Evolutionary conservation across 805 yeast species (phyloP).

Genomic region (Kregervanrija fluxuum): DNA sequence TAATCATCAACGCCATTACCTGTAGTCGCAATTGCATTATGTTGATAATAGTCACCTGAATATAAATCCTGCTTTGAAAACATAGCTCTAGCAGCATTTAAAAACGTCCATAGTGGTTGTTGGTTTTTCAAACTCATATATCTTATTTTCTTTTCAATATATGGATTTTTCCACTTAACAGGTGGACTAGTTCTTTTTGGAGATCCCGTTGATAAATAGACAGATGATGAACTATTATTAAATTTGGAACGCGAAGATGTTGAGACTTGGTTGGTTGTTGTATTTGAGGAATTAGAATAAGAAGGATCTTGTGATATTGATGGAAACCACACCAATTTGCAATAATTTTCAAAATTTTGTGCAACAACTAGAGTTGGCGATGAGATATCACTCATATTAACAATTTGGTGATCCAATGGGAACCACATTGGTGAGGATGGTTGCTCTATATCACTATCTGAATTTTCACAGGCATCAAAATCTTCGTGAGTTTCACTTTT

Average conservation of each 20-base stretch:
- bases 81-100: constrained; percentile 46
- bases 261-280: constrained; percentile 2
- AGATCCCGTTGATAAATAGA: background rate
- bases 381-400: constrained; percentile 28
- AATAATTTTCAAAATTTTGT: constrained; percentile 33
- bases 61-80: constrained; percentile 36
- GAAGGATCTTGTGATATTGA: constrained; percentile 4
- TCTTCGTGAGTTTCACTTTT: background rate
- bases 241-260: background rate
- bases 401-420: constrained; percentile 25
- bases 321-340: constrained; percentile 25
- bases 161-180: constrained; percentile 11
- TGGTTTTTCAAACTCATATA: constrained; percentile 15
- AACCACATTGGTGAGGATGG: constrained; percentile 23
- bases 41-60: constrained; percentile 32
- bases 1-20: constrained; percentile 21
- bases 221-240: too few species aligned
- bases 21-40: constrained; percentile 32
- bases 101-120: constrained; percentile 50
- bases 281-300: background rate
- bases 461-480: background rate
- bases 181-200: constrained; percentile 1
- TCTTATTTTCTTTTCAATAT: constrained; percentile 21
- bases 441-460: constrained; percentile 1
- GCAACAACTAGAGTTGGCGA: constrained; percentile 31